A percentile compares a stretch with the other conserved stretches of the same genome.
These are phyloP conservation scores for Entonaema liquescens DNA, from an alignment of 495 filamentous ascomycete genomes.

Conservation along the genomic window DNA sequence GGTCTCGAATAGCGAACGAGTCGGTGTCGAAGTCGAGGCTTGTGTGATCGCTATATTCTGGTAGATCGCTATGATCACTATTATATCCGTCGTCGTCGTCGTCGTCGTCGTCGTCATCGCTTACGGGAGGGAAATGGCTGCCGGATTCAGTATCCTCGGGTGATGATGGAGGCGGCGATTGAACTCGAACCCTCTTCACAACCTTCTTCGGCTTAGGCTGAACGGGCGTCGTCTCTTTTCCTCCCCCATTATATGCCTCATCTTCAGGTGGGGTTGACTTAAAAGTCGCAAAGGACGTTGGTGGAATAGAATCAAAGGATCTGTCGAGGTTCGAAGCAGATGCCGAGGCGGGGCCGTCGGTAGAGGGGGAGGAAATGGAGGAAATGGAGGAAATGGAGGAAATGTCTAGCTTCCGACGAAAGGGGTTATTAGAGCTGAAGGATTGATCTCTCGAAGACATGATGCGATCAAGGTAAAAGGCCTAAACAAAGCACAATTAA, in stretches of 20 bases:
- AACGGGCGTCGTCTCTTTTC: constrained; percentile 39
- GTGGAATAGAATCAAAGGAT: constrained; percentile 24
- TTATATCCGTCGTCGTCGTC: constrained; percentile 38
- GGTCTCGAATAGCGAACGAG: constrained; percentile 13
- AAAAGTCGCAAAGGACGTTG: constrained; percentile 43
- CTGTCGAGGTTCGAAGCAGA: constrained; percentile 26
- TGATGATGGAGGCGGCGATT: constrained; percentile 63
- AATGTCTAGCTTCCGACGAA: constrained; percentile 53
- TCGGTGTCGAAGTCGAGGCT: constrained; percentile 40
- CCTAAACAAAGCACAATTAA: constrained; percentile 19
- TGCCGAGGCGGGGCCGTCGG: constrained; percentile 15
- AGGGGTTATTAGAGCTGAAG: constrained; percentile 58
- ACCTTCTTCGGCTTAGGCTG: constrained; percentile 57
- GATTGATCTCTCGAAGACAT: constrained; percentile 40
- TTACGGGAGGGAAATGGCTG: constrained; percentile 44
- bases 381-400: too few relatives aligned
- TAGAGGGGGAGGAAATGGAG: constrained; percentile 25
- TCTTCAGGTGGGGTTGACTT: constrained; percentile 38
- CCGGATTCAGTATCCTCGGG: constrained; percentile 50
- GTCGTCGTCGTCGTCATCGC: constrained; percentile 32
- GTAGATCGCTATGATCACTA: constrained; percentile 33
- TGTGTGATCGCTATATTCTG: constrained; percentile 36
- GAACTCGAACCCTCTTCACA: constrained; percentile 64
- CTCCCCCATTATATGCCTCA: constrained; percentile 8
- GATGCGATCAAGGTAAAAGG: constrained; percentile 20